Evolutionary conservation across 441 rosid species (phyloP).

Genomic region (Erodium trifolium): DNA sequence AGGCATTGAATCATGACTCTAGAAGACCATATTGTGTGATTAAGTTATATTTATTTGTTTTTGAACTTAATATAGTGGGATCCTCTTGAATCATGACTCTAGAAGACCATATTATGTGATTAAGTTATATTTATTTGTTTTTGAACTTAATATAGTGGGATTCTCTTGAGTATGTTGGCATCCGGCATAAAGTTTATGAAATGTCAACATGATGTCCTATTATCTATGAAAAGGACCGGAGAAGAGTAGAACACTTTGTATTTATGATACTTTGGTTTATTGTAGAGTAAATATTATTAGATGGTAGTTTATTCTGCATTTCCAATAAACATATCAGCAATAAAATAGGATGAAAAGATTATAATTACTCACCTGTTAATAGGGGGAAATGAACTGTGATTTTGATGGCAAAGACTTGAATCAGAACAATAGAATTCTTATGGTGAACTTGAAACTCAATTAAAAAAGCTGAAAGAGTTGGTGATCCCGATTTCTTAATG

Average conservation of each 20-base stretch:
- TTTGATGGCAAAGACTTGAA: neutral
- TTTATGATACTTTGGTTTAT: neutral
- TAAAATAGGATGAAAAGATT: neutral
- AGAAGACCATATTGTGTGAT: too few relatives aligned
- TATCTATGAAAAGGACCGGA: neutral
- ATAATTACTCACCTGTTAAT: too few relatives aligned
- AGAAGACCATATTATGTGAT: too few relatives aligned
- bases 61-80: neutral
- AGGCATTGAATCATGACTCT: too few relatives aligned
- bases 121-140: too few relatives aligned
- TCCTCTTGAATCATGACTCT: neutral
- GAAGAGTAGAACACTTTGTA: neutral
- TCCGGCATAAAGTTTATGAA: neutral
- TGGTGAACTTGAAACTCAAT: neutral
- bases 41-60: too few relatives aligned
- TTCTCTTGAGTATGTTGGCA: neutral
- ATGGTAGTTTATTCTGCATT: neutral
- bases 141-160: neutral
- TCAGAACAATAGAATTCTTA: neutral
- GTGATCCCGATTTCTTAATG: neutral
- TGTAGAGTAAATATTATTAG: neutral
- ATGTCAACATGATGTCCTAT: neutral
- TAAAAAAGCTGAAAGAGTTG: neutral
- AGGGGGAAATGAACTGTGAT: neutral
- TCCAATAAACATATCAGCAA: neutral